Base-by-base conservation (phyloP, 1,284 basidiomycete species). In the Heterobasidion irregulare region DNA sequence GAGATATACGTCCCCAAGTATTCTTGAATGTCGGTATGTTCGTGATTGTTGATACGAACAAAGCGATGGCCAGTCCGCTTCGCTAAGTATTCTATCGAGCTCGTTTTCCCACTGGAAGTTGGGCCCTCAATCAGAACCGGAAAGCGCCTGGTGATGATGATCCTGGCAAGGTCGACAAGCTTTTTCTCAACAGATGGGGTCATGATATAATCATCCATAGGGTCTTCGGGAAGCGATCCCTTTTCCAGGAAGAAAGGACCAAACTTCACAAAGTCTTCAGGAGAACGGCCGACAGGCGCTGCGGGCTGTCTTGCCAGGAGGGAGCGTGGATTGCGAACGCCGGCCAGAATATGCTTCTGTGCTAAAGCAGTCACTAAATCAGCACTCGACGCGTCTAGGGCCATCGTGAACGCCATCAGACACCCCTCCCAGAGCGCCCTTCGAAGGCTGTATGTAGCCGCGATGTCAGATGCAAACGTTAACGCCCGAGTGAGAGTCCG, bases 41-140 rank as follows among this genome's bases (percentile, higher is more conserved):
- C 97, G 73, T 99, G 97, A 65, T 99, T 99, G 75, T 99, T 99
- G 80, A 99, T 98, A 41, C 97, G 91, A 33, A 99, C 87, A 68
- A 99, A 99, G 34, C 83, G 83, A 73, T 99, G 97, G 0, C 97
- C 96, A 0, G 96, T 98, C 57, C 91, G 80, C 57, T 83, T 83
- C 2, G 97, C 96, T 19, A 99, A 83, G 69, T 97, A 98, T 72
- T 98, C 95, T 56, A 99, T 86, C 0, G 97, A 92, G 66, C 92
- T 96, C 1, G 97, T 99, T 75, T 99, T 99, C 45, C 97, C 97
- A 53, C 90, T 92, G 1, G 96, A 98, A 0, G 97, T 99, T 0
- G 97, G 97, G 2, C 97, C 97, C 73, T 99, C 97, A 59, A 99
- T 97, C 16, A 99, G 79, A 8, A 99, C 91, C 6, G 97, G 97